Base-by-base conservation (phyloP, 805 yeast species). In the Komagataella ulmi region DNA sequence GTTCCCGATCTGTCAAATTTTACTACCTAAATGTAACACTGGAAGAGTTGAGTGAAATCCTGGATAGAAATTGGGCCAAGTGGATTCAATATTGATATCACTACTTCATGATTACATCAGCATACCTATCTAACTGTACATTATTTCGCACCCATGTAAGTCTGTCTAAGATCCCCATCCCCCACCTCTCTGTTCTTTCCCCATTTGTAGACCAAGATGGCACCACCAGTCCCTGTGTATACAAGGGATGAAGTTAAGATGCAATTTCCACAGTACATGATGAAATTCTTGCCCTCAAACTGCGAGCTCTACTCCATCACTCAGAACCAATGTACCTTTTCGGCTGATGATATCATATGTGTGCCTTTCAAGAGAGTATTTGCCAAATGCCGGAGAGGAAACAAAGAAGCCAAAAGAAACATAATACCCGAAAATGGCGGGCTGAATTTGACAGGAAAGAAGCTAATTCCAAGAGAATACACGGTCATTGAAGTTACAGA, bases 1-100 rank as follows among this genome's bases (percentile, higher is more conserved):
- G 69, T 49, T 62, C 44, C 57, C 57, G 43, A 48, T 54, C 48
- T 49, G 68, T 73, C 51, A 72, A 75, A 57, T 70, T 72, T 69
- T 75, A 74, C 45, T 77, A 76, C 52, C 58, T 77, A 45, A 82
- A 79, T 52, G 62, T 79, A 8, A 70, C 76, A 3, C 59, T 81
- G 45, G 76, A 72, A 8, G 62, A 61, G 51, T 54, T 61, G 49
- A 57, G 53, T 44, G 53, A 50, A 46, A 18, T 45, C 3, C 3
- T 45, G n/a, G 17, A 30, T 8, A 8, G n/a, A 30, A 10, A 30
- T n/a, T 30, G 40, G 40, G 40, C 40, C 12, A 30, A 30, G 40
- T 30, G 40, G 40, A 30, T 30, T 14, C 40, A 30, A 10, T 30
- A 30, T 10, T 30, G 40, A 30, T 30, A 30, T 8, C n/a, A 21